A percentile compares a stretch with the other conserved stretches of the same genome.
Conservation (phyloP, 2,329 filamentous ascomycete species). For the Curvularia sp. region DNA sequence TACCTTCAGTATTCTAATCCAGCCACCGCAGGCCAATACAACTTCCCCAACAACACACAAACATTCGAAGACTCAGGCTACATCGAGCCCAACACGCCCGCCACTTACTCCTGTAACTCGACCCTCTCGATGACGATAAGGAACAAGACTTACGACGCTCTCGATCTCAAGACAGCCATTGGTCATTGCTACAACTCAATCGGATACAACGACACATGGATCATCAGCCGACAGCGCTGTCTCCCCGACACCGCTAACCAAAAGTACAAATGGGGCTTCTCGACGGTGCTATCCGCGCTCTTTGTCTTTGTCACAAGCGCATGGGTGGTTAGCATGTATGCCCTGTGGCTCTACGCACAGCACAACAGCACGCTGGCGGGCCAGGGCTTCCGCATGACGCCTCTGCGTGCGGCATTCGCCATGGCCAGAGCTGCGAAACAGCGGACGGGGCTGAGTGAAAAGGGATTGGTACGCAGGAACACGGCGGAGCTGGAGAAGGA, state of each 20-base stretch:
- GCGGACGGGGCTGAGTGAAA: slow-evolving; percentile 28
- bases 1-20: background rate
- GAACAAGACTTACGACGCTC: slow-evolving; percentile 23
- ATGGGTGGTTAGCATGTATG: slow-evolving; percentile 46
- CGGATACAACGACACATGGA: slow-evolving; percentile 17
- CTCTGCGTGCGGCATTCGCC: slow-evolving; percentile 42
- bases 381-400: slow-evolving; percentile 40
- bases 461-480: slow-evolving; percentile 28
- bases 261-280: slow-evolving; percentile 50
- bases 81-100: background rate
- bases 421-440: slow-evolving; percentile 34
- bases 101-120: slow-evolving; percentile 22
- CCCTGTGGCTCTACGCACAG: slow-evolving; percentile 47
- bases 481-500: slow-evolving; percentile 28
- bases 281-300: slow-evolving; percentile 41
- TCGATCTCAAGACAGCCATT: background rate
- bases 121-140: slow-evolving; percentile 21
- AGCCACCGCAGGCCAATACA: slow-evolving; percentile 11
- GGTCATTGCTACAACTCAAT: slow-evolving; percentile 31
- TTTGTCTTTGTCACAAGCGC: slow-evolving; percentile 42
- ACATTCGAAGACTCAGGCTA: background rate
- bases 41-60: slow-evolving; percentile 22
- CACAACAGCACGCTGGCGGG: slow-evolving; percentile 33
- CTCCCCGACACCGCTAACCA: slow-evolving; percentile 37
- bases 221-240: slow-evolving; percentile 24